phyloP scores from a whole-genome alignment of 202 grass and related monocot species.

The Eragrostis tef region DNA sequence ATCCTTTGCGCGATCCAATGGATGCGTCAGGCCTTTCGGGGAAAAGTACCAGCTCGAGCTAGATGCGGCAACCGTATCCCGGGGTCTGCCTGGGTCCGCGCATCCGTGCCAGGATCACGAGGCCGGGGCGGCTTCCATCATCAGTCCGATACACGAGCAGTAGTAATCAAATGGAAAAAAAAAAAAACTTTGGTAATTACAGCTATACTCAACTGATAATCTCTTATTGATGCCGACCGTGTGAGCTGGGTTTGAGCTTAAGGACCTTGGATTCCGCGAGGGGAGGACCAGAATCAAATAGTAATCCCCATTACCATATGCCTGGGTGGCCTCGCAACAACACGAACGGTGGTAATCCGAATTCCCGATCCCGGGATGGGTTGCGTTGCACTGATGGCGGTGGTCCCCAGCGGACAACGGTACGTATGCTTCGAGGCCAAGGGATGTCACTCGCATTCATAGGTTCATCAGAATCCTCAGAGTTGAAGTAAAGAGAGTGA shows the following conservation, averaged over 20 bases:
- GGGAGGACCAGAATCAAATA: too few relatives aligned
- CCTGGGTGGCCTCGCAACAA: too few relatives aligned
- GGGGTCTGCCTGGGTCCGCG: not conserved
- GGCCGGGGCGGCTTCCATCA: not conserved
- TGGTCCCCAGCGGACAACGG: constrained; percentile 3
- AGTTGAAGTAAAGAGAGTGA: constrained; percentile 3
- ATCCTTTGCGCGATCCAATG: constrained; percentile 47
- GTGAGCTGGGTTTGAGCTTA: not conserved
- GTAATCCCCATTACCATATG: not conserved
- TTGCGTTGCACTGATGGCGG: constrained; percentile 21
- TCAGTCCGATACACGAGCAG: too few relatives aligned
- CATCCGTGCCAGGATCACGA: not conserved
- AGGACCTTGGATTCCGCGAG: too few relatives aligned
- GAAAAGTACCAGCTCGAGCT: constrained; percentile 1
- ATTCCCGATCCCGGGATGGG: not conserved
- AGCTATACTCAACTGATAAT: too few relatives aligned
- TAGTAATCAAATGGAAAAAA: too few relatives aligned
- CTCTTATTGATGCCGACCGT: too few relatives aligned
- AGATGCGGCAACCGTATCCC: not conserved
- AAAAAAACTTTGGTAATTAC: too few relatives aligned
- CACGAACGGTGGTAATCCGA: too few relatives aligned
- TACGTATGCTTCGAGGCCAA: constrained; percentile 23
- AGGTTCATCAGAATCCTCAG: constrained; percentile 2
- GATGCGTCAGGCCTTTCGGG: not conserved
- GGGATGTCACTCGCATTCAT: constrained; percentile 45